Base-by-base conservation (phyloP, 23 red algal genomes). In the Chondrus crispus region DNA sequence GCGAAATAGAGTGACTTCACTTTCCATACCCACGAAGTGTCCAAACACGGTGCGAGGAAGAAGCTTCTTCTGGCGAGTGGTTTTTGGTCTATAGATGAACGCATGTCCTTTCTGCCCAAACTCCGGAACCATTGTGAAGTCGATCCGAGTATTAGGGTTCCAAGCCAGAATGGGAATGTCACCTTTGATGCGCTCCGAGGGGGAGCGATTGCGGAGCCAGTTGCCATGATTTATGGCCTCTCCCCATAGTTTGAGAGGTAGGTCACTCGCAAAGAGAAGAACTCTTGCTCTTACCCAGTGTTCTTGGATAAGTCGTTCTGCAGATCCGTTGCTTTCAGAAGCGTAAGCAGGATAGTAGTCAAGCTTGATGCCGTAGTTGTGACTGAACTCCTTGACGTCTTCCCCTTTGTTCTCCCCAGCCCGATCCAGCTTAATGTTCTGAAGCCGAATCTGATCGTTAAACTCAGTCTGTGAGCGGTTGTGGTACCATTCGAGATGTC, bases 321-420 rank as follows among this genome's bases (percentile, higher is more conserved):
- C 1, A 77, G 38, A 39, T 20, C 1, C 71, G 43, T 77, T 77
- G 12, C 71, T 77, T 37, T 77, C 26, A 26, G 22, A 37, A 48
- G 71, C 71, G 71, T 47, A 77, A 0, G 1, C 26, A 39, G 2
- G 71, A 35, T 26, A 77, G 37, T 14, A 46, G 32, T 77, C n/a
- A 46, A 77, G 1, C n/a, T 77, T 77, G 37, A 48, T 77, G 32
- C 71, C 20, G n/a, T 24, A 77, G 26, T n/a, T n/a, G n/a, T n/a
- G n/a, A n/a, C n/a, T n/a, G n/a, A n/a, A n/a, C n/a, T n/a, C n/a
- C n/a, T n/a, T n/a, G n/a, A n/a, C n/a, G n/a, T n/a, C 11, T 77
- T 77, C 44, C 32, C 71, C 43, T 40, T 44, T 77, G 71, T 77
- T 42, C 71, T 77, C 12, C 29, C 71, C 71, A 48, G 44, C 71